Evolutionary conservation across 208 protist genomes (phyloP).

Genomic region (Trypanosoma caninum): DNA sequence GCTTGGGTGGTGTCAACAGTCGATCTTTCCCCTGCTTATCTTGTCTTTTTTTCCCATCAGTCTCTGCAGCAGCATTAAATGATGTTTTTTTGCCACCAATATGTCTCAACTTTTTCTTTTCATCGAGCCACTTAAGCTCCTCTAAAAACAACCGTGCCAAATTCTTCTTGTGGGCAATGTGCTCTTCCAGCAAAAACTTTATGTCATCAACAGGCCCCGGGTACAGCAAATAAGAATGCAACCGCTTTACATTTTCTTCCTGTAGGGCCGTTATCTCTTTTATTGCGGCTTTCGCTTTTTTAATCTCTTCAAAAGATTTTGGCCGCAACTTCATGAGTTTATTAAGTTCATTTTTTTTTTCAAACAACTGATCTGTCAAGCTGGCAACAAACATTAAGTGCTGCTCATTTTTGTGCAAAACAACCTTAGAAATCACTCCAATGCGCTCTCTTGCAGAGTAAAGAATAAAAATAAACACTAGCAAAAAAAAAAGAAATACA

Average conservation of each 20-base stretch:
- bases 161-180: constrained; percentile 52
- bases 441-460: constrained; percentile 25
- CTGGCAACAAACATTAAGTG: constrained; percentile 40
- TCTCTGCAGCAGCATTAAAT: not conserved
- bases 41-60: not conserved
- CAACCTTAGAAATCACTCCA: constrained; percentile 26
- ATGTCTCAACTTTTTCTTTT: not conserved
- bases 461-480: constrained; percentile 54
- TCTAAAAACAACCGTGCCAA: constrained; percentile 40
- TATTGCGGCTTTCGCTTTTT: constrained; percentile 21
- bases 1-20: not conserved
- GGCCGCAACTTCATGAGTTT: constrained; percentile 14
- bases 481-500: constrained; percentile 60
- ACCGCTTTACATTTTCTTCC: constrained; percentile 31
- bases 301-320: constrained; percentile 13
- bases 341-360: constrained; percentile 14
- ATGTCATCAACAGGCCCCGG: constrained; percentile 54
- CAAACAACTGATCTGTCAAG: constrained; percentile 31
- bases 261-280: constrained; percentile 30
- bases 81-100: not conserved
- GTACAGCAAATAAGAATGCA: constrained; percentile 45
- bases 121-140: constrained; percentile 51
- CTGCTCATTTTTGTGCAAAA: constrained; percentile 41
- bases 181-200: constrained; percentile 71
- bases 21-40: not conserved